These are phyloP conservation scores for Escovopsis sp. DNA, from an alignment of 2,329 filamentous ascomycete species.

Conservation along the genomic window DNA sequence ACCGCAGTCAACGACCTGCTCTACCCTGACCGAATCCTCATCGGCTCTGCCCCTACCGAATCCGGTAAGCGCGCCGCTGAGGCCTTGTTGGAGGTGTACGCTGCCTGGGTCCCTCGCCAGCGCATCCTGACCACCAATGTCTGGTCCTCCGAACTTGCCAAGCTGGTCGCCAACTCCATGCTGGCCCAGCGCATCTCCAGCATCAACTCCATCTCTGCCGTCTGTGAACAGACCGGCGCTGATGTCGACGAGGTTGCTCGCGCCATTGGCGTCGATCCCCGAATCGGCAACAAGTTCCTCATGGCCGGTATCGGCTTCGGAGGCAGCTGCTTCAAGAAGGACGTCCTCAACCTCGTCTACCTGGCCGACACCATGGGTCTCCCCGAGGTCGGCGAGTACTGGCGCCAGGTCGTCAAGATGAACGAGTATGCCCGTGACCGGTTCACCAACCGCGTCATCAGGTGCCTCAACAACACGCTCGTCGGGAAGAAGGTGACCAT, in stretches of 20 bases:
- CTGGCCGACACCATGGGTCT: conserved; percentile 56
- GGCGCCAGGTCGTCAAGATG: conserved; percentile 58
- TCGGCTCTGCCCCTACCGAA: conserved; percentile 50
- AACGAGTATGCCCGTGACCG: conserved; percentile 62
- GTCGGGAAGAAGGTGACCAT: conserved; percentile 56
- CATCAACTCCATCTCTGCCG: conserved; percentile 68
- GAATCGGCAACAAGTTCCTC: conserved; percentile 60
- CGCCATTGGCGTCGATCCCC: conserved; percentile 52
- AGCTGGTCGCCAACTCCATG: conserved; percentile 68
- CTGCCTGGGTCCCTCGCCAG: conserved; percentile 51
- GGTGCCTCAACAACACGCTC: conserved; percentile 53
- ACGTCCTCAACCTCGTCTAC: conserved; percentile 60
- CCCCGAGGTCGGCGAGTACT: conserved; percentile 60
- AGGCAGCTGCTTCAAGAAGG: conserved; percentile 71
- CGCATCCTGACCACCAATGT: conserved; percentile 59
- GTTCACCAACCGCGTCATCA: conserved; percentile 52
- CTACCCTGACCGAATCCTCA: conserved; percentile 57
- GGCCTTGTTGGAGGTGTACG: conserved; percentile 51
- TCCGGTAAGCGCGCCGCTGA: conserved; percentile 47
- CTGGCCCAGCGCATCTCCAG: conserved; percentile 67
- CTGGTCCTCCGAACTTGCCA: conserved; percentile 66
- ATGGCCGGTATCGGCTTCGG: conserved; percentile 66
- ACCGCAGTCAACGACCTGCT: conserved; percentile 60
- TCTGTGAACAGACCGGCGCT: conserved; percentile 63
- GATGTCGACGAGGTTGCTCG: conserved; percentile 58